A percentile compares a stretch with the other conserved stretches of the same genome.
phyloP scores from a whole-genome alignment of 176 grass and related monocot genomes.

The Thinopyrum elongatum region DNA sequence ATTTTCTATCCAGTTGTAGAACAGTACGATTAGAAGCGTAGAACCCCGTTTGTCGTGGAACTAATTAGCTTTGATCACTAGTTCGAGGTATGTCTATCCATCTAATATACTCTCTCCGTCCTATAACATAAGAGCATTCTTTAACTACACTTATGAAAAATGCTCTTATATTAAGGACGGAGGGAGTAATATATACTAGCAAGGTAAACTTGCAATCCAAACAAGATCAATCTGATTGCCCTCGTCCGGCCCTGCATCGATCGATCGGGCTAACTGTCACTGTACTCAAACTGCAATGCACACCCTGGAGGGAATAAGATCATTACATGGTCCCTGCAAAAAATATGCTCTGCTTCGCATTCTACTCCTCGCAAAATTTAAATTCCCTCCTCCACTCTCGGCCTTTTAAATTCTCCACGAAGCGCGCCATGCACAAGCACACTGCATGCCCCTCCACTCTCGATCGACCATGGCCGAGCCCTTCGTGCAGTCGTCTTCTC shows the following conservation, averaged over 20 bases:
- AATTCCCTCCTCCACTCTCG: neutral
- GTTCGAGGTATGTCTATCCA: too few relatives aligned
- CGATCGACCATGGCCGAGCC: constrained; percentile 32
- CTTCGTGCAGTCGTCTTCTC: neutral
- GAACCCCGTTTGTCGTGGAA: too few relatives aligned
- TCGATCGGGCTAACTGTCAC: neutral
- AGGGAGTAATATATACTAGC: too few relatives aligned
- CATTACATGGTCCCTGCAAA: constrained; percentile 4
- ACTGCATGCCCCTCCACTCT: neutral
- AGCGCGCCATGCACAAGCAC: constrained; percentile 26
- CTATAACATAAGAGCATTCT: too few relatives aligned
- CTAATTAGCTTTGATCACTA: too few relatives aligned
- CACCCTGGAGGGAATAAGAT: constrained; percentile 6
- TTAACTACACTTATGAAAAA: too few relatives aligned
- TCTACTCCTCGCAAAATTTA: constrained; percentile 26
- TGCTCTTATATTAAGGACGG: too few relatives aligned
- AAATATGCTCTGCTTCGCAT: constrained; percentile 24
- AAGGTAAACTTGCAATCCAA: constrained; percentile 38
- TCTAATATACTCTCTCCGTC: too few relatives aligned
- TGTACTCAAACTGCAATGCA: constrained; percentile 30
- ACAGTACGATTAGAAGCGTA: too few relatives aligned
- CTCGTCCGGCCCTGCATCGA: neutral
- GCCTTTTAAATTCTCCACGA: constrained; percentile 31
- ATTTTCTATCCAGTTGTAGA: too few relatives aligned
- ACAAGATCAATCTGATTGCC: neutral